These are phyloP conservation scores for Pythium grandisporangium DNA, from an alignment of 352 stramenopile genomes.

Conservation along the genomic window DNA sequence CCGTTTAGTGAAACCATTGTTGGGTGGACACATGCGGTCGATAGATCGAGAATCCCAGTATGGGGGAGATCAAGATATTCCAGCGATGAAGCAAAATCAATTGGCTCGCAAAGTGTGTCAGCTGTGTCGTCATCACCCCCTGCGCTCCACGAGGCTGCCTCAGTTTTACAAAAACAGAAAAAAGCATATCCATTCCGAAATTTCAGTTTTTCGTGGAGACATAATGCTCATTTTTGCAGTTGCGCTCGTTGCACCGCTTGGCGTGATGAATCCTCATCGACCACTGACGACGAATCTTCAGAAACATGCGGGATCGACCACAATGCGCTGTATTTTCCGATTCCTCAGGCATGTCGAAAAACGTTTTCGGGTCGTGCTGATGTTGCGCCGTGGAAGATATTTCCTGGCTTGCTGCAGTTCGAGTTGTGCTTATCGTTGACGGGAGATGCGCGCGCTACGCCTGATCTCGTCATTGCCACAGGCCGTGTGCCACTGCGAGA, in stretches of 20 bases:
- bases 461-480: slow-evolving; percentile 54
- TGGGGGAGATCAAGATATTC: slow-evolving; percentile 25
- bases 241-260: slow-evolving; percentile 41
- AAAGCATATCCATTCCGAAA: slow-evolving; percentile 70
- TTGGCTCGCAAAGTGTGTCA: not conserved
- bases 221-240: slow-evolving; percentile 31
- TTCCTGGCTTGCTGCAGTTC: slow-evolving; percentile 63
- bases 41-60: slow-evolving; percentile 34
- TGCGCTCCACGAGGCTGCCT: slow-evolving; percentile 2
- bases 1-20: slow-evolving; percentile 53
- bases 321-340: slow-evolving; percentile 75
- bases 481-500: slow-evolving; percentile 39
- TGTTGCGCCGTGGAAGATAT: slow-evolving; percentile 65
- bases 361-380: slow-evolving; percentile 71
- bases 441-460: slow-evolving; percentile 54
- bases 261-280: slow-evolving; percentile 7
- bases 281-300: slow-evolving; percentile 8
- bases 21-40: slow-evolving; percentile 64
- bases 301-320: slow-evolving; percentile 57
- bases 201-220: slow-evolving; percentile 72
- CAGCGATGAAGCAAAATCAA: not conserved
- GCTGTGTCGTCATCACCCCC: too few species aligned
- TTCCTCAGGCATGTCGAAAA: slow-evolving; percentile 66
- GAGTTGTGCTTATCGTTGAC: slow-evolving; percentile 66
- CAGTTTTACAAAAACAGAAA: slow-evolving; percentile 27